Percentiles rank a stretch among this genome's conserved stretches.
These are phyloP conservation scores for Noccaea bulbosa DNA, from an alignment of 345 rosid species.

Conservation along the genomic window DNA sequence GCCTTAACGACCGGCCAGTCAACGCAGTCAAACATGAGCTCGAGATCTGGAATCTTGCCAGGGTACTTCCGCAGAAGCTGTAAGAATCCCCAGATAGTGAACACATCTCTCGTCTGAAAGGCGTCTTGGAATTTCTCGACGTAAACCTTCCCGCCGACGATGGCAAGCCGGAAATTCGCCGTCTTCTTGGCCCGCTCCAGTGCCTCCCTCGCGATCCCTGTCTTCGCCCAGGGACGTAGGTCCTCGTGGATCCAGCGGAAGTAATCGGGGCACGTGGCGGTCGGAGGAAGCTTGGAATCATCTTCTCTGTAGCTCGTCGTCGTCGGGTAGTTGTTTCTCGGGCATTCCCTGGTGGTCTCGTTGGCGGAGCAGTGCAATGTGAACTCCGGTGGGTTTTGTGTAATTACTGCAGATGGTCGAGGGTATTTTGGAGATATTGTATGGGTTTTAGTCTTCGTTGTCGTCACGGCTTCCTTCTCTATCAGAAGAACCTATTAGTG, in stretches of 20 bases:
- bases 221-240: constrained; percentile 60
- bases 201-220: constrained; percentile 66
- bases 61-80: constrained; percentile 81
- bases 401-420: constrained; percentile 9
- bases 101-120: constrained; percentile 80
- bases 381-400: constrained; percentile 36
- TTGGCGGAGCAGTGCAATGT: constrained; percentile 30
- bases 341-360: constrained; percentile 43
- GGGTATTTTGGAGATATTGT: constrained; percentile 37
- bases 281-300: constrained; percentile 17
- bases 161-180: constrained; percentile 64
- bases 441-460: not conserved
- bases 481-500: constrained; percentile 26
- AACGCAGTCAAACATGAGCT: constrained; percentile 82
- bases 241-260: constrained; percentile 82
- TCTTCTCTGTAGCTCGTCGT: constrained; percentile 38
- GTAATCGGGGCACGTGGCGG: constrained; percentile 57
- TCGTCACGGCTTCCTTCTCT: constrained; percentile 26
- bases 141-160: constrained; percentile 62
- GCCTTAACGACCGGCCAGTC: constrained; percentile 67
- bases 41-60: constrained; percentile 78
- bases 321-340: constrained; percentile 46
- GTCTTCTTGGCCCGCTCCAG: constrained; percentile 57
- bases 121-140: constrained; percentile 52
- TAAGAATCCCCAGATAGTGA: constrained; percentile 83